Conservation (phyloP, 2,329 filamentous ascomycete genomes). For the Xylaria sp. region DNA sequence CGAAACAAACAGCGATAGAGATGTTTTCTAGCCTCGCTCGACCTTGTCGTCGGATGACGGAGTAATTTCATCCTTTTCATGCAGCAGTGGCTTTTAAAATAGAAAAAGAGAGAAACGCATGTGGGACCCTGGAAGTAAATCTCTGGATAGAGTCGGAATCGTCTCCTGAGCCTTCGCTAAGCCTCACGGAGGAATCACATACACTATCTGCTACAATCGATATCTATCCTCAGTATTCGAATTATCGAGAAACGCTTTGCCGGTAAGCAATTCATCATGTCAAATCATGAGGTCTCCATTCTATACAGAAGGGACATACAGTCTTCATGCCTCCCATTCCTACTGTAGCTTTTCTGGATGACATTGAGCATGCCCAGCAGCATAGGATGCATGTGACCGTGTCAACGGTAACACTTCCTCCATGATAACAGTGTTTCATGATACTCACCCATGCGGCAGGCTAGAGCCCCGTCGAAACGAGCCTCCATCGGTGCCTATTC, state of each 20-base stretch:
- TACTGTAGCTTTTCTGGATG: slow-evolving; percentile 8
- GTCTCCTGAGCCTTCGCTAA: slow-evolving; percentile 20
- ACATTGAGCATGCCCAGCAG: background rate
- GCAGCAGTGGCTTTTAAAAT: slow-evolving; percentile 2
- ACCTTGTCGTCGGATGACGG: slow-evolving; percentile 3
- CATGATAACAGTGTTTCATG: slow-evolving; percentile 25
- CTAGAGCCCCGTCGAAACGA: slow-evolving; percentile 19
- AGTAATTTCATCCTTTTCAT: slow-evolving; percentile 14
- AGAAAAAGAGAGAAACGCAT: background rate
- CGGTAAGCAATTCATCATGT: background rate
- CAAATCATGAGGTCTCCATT: background rate
- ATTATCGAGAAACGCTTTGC: background rate
- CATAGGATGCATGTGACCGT: slow-evolving; percentile 12
- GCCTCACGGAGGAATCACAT: slow-evolving; percentile 27
- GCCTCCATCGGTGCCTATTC: background rate
- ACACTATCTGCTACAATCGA: slow-evolving; percentile 7
- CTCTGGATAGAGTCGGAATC: background rate
- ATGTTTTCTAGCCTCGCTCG: slow-evolving; percentile 17
- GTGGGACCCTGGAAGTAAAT: background rate
- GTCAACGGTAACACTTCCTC: slow-evolving; percentile 15
- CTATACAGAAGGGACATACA: background rate
- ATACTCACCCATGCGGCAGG: slow-evolving; percentile 24
- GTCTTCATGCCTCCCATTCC: background rate
- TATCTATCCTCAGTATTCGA: background rate
- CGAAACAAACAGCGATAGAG: slow-evolving; percentile 1